Evolutionary conservation across 2,329 filamentous ascomycete genomes (phyloP), one percentile per base, ranked within the genome.

Genomic region (Bimuria novae-zelandiae): DNA sequence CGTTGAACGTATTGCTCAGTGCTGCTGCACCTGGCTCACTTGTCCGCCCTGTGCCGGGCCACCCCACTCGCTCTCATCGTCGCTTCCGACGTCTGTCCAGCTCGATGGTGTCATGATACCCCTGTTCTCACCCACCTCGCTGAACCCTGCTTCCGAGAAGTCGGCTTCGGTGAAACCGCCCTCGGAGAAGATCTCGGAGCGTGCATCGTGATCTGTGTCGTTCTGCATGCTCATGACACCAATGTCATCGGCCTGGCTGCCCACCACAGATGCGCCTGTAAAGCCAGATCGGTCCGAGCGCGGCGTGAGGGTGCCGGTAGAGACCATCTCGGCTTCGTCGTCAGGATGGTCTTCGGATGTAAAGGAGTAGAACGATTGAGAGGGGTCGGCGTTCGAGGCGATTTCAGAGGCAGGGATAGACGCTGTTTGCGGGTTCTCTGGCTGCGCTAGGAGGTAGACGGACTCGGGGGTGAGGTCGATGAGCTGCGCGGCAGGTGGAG

Each of bases 41-140:
- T 69, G 63, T 0, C 69, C 69, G 19, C 63, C 60, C 30, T 59
- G 55, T 3, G 49, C 61, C 0, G 57, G 57, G 23, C 67, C 69
- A 30, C 66, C 72, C 62, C 64, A 72, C 45, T 76, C 73, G 32
- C 73, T 75, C 52, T 70, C 72, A 37, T 69, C 67, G 41, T 75
- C 73, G 51, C 71, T 75, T 2, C 71, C 74, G 8, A 76, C 67
- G 51, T 76, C 73, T 33, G 71, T 73, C 74, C 74, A 76, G 21
- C 65, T 70, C 12, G 57, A 67, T 8, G 74, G 74, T 6, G 74
- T 76, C 64, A 69, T 66, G 14, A 69, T 60, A 14, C 73, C 73
- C 0, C 63, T 50, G n/a, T 57, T 41, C 17, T 64, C 60, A 0
- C 54, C 60, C 4, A 66, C 54, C 42, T 73, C 72, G 35, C 69